Base-by-base conservation (phyloP, 345 rosid species). In the Ricinus communis region DNA sequence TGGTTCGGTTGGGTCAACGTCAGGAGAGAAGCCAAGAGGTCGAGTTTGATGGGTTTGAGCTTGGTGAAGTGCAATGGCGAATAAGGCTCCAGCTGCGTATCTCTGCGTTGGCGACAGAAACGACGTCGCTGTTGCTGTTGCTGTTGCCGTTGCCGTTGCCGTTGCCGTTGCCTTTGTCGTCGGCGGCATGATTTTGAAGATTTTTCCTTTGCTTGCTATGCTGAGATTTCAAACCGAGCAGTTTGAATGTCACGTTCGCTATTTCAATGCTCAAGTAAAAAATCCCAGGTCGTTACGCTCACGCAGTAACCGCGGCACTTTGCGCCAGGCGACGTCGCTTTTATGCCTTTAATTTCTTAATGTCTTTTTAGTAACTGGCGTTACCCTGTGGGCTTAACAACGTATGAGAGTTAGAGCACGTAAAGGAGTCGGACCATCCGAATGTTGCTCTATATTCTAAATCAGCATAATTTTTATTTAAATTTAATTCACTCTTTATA, bases 11-110 rank as follows among this genome's bases (percentile, higher is more conserved):
- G 80, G 66, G 8, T 69, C 75, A 61, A 71, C 82, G 24, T 80
- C 81, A 19, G 69, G 3, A 2, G 80, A 78, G 38, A 66, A 43
- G 72, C 97, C 93, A 8, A 90, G 69, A 33, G 85, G 97, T 15
- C 76, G 87, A 67, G 91, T 86, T 64, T 92, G 99, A 80, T 88
- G 87, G 80, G 85, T 79, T 84, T 94, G 99, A 49, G 97, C 96
- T 82, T 94, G 92, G 85, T 90, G 86, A 19, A 95, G 75, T 15
- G 97, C 85, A 73, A 91, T 82, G 31, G 93, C 90, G 72, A 95
- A 89, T 61, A 95, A 77, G 49, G 97, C 92, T 56, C 85, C 91
- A 31, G 90, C 92, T 5, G 84, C 97, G 84, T 91, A 92, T 71
- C 88, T 77, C 83, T 92, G 93, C 63, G 89, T 86, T 72, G 89